Base-by-base conservation (phyloP, 495 filamentous ascomycete genomes). In the Aspergillus saccharolyticus region DNA sequence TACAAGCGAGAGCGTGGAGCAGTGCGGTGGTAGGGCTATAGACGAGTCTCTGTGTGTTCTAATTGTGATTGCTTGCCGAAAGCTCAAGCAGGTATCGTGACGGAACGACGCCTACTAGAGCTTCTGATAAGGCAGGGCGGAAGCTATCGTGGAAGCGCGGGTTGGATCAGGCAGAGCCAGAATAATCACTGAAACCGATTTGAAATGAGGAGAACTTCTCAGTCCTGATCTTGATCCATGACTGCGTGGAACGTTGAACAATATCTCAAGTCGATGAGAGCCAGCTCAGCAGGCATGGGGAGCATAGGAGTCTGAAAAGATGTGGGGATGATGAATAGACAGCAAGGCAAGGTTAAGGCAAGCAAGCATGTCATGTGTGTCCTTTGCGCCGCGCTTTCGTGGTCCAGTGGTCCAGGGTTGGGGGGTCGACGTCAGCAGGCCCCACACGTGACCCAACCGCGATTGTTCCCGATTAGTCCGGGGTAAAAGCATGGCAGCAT, bases 361-460 rank as follows among this genome's bases (percentile, higher is more conserved):
- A n/a, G 33, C 33, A 39, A 39, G 33, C 33, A 39, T 39, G 33
- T 39, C 33, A 39, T 39, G 33, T 39, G 33, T 39, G 33, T 39
- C 33, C 33, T 5, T 39, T 12, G 12, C 33, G 33, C 33, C 25
- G 2, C 33, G 33, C 33, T 15, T 39, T 28, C 47, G 3, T 50
- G 15, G 47, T 33, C n/a, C n/a, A n/a, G n/a, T n/a, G n/a, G n/a
- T n/a, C n/a, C n/a, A 30, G 9, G 39, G 51, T 52, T 43, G 52
- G 52, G 49, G 52, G 52, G 49, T 19, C 48, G 53, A 61, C 54
- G 59, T 61, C 59, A 61, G 59, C 59, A 57, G 57, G 57, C 24
- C 52, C 16, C 17, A 20, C 57, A 60, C 57, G 53, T 60, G 59
- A 61, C 50, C 12, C 3, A 8, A 9, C 21, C 28, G 20, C 42